Base-by-base conservation (phyloP, 2,329 filamentous ascomycete genomes). In the Dactylellina sp. region DNA sequence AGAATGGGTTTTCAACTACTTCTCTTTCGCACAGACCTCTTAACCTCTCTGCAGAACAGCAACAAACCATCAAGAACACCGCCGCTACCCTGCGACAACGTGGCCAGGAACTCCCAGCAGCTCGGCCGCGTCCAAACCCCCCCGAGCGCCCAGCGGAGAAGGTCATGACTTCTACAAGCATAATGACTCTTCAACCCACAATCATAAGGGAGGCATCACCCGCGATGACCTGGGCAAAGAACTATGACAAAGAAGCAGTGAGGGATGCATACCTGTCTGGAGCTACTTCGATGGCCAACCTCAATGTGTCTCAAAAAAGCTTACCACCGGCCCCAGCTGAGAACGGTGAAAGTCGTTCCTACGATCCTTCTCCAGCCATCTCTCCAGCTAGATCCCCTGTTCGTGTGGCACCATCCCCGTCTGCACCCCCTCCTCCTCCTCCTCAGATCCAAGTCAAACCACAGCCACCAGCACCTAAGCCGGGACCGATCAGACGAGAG, bases 191-290 rank as follows among this genome's bases (percentile, higher is more conserved):
- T 50, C 93, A 97, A 80, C 91, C 93, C 0, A 86, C 89, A 60
- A 90, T 98, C 75, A 85, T 93, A 79, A 92, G 86, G 60, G 95
- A 97, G 80, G 94, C 93, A 16, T 95, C 91, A 7, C 91, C 93
- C 22, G 95, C 95, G 0, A 90, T 99, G 89, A 96, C 97, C 81
- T 99, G 95, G 95, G 92, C 94, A 32, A 94, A 86, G 81, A 93
- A 93, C 78, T 98, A 97, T 80, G 95, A 98, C 82, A 96, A 95
- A 82, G 89, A 95, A 78, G 85, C 89, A 6, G 89, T 96, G 75
- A 89, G 93, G 61, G 89, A 92, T 76, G 89, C 91, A n/a, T 98
- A 98, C 81, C 85, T 98, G 57, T 76, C 76, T 47, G 77, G 74
- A 9, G 64, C 61, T 53, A 71, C 76, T n/a, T 65, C 70, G 7